Percentiles rank a stretch among this genome's conserved stretches.
phyloP scores from a whole-genome alignment of 1,284 basidiomycete species.

The Ustilago sp. region DNA sequence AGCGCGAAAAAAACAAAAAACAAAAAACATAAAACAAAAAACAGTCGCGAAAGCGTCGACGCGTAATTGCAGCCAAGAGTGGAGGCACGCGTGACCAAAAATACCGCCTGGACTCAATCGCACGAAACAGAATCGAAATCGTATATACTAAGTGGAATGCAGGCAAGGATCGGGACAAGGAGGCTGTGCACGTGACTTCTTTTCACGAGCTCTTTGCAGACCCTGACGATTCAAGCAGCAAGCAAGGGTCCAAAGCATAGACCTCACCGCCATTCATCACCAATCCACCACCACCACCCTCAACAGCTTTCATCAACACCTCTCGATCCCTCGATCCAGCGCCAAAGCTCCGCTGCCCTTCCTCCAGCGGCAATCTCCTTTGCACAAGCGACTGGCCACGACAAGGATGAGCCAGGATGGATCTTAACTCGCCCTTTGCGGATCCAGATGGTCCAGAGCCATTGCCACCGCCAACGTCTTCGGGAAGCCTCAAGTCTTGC shows the following conservation, averaged over 20 bases:
- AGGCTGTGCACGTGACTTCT: not conserved
- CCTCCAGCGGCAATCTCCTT: not conserved
- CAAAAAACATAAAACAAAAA: not conserved
- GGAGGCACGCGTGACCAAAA: not conserved
- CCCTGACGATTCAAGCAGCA: slow-evolving; percentile 1
- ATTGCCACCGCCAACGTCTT: slow-evolving; percentile 18
- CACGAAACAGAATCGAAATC: too few species aligned
- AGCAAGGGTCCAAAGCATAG: slow-evolving; percentile 5
- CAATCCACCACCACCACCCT: not conserved
- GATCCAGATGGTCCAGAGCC: slow-evolving; percentile 43
- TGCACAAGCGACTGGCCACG: not conserved
- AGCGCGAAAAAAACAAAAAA: too few species aligned
- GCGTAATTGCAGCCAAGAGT: not conserved
- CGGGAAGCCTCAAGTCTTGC: slow-evolving; percentile 38
- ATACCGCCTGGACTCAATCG: too few species aligned
- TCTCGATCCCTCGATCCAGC: too few species aligned
- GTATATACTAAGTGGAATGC: too few species aligned
- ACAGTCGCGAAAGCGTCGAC: not conserved
- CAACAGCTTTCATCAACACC: not conserved
- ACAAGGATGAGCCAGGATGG: slow-evolving; percentile 34
- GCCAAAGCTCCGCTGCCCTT: not conserved
- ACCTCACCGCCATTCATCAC: not conserved
- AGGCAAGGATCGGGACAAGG: too few species aligned
- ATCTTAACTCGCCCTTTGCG: slow-evolving; percentile 46
- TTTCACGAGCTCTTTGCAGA: not conserved